Evolutionary conservation across 176 grass and related monocot genomes (phyloP).

Genomic region (Lolium rigidum): DNA sequence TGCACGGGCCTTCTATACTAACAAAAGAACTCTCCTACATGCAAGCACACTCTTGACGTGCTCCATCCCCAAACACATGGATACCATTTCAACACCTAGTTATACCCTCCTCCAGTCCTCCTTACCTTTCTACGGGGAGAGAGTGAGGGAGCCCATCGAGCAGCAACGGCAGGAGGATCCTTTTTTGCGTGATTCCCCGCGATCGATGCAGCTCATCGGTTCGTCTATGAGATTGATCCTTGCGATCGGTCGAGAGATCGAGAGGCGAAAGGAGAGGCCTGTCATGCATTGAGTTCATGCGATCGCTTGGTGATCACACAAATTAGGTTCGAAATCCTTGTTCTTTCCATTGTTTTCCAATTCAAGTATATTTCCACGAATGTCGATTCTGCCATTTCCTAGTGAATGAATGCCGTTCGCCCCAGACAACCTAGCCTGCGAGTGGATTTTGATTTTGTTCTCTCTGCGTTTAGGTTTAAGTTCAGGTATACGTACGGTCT

Average conservation of each 20-base stretch:
- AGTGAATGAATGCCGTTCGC: background rate
- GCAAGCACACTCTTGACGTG: constrained; percentile 12
- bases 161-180: background rate
- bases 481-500: background rate
- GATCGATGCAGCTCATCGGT: background rate
- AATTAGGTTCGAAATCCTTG: background rate
- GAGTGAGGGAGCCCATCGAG: background rate
- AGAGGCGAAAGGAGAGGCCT: background rate
- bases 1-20: background rate
- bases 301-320: background rate
- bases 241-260: background rate
- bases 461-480: background rate
- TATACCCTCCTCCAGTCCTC: background rate
- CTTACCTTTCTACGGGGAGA: background rate
- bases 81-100: background rate
- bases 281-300: background rate
- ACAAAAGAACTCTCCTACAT: background rate
- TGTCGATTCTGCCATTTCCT: background rate
- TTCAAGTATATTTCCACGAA: background rate
- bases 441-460: background rate
- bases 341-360: background rate
- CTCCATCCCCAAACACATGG: constrained; percentile 1
- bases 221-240: background rate
- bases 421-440: background rate
- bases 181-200: background rate